Base-by-base conservation (phyloP, 2,329 filamentous ascomycete species). In the Stemphylium lycopersici region DNA sequence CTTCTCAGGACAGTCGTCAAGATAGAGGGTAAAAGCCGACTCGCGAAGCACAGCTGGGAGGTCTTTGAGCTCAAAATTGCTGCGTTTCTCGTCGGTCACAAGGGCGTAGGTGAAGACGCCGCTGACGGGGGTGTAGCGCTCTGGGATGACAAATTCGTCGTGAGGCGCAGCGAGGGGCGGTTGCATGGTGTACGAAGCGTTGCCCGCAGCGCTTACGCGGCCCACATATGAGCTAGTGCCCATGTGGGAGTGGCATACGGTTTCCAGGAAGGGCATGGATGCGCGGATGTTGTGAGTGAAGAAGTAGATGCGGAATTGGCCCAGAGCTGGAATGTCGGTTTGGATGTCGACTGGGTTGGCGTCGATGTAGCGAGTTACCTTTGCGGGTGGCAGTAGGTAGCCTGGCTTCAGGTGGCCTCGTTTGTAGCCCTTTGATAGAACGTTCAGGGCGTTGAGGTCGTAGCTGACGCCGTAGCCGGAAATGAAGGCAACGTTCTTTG, bases 261-360 rank as follows among this genome's bases (percentile, higher is more conserved):
- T 79, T 6, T 83, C 77, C 20, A 91, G 77, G 73, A 90, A 90
- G 1, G 77, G 76, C 48, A 77, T 77, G 29, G 80, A 74, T 44
- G 79, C 72, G 49, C 81, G 78, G 2, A 90, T 79, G 64, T 90
- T 81, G 66, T 84, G 85, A 56, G 86, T 83, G 56, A 93, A 83
- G 56, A 92, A 81, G 71, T 90, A 91, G 40, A 91, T 83, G 43
- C 88, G 83, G 78, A 92, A 93, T 67, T 93, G 90, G 22, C 89
- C 87, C 5, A 92, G 78, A 74, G 91, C 84, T 1, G 90, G 90
- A 39, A 92, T 90, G 66, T 92, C 90, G 5, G 91, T 84, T 69
- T 93, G 88, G 24, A 92, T 78, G 63, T 92, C 87, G 37, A 93
- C 85, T 0, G 89, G 89, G 65, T 92, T 93, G 3, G 89, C 87